Base-by-base conservation (phyloP, 1,139 yeast species). In the Geotrichum macrosporum region DNA sequence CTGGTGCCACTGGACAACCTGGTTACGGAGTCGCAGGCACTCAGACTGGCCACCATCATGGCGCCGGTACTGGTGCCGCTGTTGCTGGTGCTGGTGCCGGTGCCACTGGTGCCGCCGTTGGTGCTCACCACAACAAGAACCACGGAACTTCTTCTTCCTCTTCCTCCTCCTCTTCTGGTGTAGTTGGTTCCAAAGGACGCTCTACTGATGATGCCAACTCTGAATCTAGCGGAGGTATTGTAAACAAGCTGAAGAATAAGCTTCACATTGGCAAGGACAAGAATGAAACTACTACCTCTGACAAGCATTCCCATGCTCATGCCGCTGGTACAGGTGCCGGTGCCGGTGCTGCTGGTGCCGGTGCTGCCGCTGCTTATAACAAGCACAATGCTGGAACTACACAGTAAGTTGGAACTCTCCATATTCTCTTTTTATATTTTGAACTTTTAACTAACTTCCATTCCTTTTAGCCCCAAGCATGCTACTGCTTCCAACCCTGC, bases 181-280 rank as follows among this genome's bases (percentile, higher is more conserved):
- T n/a, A n/a, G n/a, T n/a, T n/a, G n/a, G n/a, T n/a, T n/a, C n/a
- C n/a, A n/a, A n/a, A n/a, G n/a, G n/a, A n/a, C n/a, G n/a, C n/a
- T n/a, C n/a, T 24, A 37, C 45, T 34, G 10, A 31, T 18, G 46
- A 35, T 43, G 34, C 35, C n/a, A 30, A 35, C 35, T n/a, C 39
- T 26, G 43, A 36, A 22, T 39, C 50, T 41, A 29, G 41, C 13
- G 38, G 43, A 13, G 35, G 46, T n/a, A 10, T 48, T 4, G 30
- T 45, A 15, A 35, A 41, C 34, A 50, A 47, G 38, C 37, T 50
- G 35, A 50, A 47, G 44, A 37, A 41, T 30, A 48, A 47, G 41
- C 41, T 50, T 15, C 49, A 45, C 35, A 38, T 50, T 42, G 51
- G 51, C 16, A 39, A 35, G 15, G 47, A 32, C 10, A 30, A 35